These are phyloP conservation scores for Scheffersomyces spartinae DNA, from an alignment of 805 yeast species.

Conservation along the genomic window DNA sequence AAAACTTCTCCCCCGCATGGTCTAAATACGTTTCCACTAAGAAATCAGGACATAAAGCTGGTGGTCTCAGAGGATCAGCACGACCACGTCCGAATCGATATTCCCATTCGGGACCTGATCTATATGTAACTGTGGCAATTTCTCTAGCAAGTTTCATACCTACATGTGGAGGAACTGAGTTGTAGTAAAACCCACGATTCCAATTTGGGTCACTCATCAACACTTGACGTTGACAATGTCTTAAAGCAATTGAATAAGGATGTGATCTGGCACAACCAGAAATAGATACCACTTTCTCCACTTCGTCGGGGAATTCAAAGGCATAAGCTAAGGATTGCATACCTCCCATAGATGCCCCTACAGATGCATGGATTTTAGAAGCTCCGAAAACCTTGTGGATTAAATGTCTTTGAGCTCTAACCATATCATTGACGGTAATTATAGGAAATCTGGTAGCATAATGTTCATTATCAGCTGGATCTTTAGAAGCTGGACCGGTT, in stretches of 20 bases:
- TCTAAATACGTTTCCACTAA: slow-evolving; percentile 86
- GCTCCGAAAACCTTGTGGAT: slow-evolving; percentile 54
- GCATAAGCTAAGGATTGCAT: slow-evolving; percentile 91
- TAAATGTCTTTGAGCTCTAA: slow-evolving; percentile 71
- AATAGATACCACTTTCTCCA: slow-evolving; percentile 63
- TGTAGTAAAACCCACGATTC: slow-evolving; percentile 85
- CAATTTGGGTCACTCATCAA: slow-evolving; percentile 92
- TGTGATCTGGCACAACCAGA: slow-evolving; percentile 92
- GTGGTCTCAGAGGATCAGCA: slow-evolving; percentile 65
- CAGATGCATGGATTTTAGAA: slow-evolving; percentile 55
- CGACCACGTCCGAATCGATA: slow-evolving; percentile 81
- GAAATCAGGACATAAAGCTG: slow-evolving; percentile 90
- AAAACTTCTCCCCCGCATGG: slow-evolving; percentile 92
- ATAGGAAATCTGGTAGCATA: slow-evolving; percentile 88
- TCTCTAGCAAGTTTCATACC: slow-evolving; percentile 94
- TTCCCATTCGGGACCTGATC: slow-evolving; percentile 98
- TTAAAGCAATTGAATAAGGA: slow-evolving; percentile 87
- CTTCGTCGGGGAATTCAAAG: slow-evolving; percentile 68
- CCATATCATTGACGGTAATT: slow-evolving; percentile 80
- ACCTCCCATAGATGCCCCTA: slow-evolving; percentile 98
- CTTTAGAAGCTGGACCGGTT: slow-evolving; percentile 79
- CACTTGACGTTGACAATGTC: slow-evolving; percentile 88
- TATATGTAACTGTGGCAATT: slow-evolving; percentile 85
- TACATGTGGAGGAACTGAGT: slow-evolving; percentile 72
- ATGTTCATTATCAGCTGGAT: slow-evolving; percentile 53